These are phyloP conservation scores for Stramenopiles sp. DNA, from an alignment of 352 stramenopile genomes.

Conservation along the genomic window DNA sequence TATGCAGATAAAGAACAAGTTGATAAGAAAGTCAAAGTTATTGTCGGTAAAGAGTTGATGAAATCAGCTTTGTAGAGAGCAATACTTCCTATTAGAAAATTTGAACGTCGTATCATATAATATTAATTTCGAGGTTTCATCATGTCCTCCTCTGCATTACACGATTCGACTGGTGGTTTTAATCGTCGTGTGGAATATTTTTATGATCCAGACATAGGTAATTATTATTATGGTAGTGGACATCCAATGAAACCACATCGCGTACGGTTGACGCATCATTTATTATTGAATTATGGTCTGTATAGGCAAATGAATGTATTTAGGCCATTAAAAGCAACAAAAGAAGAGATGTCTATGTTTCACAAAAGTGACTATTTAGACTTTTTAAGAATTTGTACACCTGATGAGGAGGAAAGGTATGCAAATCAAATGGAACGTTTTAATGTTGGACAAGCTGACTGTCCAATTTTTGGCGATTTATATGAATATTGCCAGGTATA, in stretches of 20 bases:
- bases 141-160: no score
- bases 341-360: conserved; percentile 91
- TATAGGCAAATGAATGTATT: conserved; percentile 98
- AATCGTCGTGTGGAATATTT: no score
- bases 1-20: no score
- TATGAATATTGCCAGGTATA: conserved; percentile 98
- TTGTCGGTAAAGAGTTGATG: no score
- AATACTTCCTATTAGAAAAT: no score
- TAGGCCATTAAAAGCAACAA: conserved; percentile 77
- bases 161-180: no score
- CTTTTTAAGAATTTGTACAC: conserved; percentile 89
- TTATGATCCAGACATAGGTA: conserved; percentile 78
- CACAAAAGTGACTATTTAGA: conserved; percentile 99
- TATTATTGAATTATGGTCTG: conserved; percentile 96
- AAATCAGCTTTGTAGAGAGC: no score
- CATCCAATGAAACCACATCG: conserved; percentile 86
- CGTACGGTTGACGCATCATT: conserved; percentile 96
- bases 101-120: no score
- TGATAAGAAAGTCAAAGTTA: no score
- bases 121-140: no score
- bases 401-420: conserved; percentile 94
- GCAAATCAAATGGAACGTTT: conserved; percentile 63
- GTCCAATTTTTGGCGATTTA: conserved; percentile 95
- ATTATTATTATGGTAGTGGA: conserved; percentile 92
- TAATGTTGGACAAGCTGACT: conserved; percentile 98